phyloP scores from a whole-genome alignment of 345 rosid species.

The Eucalyptus brandiana region DNA sequence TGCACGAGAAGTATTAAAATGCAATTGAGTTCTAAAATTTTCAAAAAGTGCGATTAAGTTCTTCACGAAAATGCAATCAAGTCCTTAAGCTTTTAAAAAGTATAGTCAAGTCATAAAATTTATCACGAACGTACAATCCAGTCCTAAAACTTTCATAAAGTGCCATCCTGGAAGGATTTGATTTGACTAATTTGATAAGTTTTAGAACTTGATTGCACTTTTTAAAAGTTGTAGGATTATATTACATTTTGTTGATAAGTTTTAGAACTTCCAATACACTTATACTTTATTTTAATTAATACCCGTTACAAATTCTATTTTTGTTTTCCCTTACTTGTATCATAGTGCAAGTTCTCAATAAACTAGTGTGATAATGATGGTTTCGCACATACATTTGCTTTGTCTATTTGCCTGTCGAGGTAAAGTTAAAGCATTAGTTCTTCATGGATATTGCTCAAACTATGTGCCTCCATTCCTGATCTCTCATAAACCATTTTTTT shows the following conservation, averaged over 20 bases:
- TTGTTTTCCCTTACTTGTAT: accelerated
- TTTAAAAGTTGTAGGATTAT: accelerated
- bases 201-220: accelerated
- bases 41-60: accelerated
- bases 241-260: accelerated
- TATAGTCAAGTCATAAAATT: accelerated
- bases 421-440: not conserved
- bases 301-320: too few species aligned
- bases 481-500: not conserved
- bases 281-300: not conserved
- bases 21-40: accelerated
- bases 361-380: not conserved
- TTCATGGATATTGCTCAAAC: not conserved
- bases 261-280: accelerated
- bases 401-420: accelerated
- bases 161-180: too few species aligned
- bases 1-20: too few species aligned
- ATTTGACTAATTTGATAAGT: accelerated
- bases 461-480: not conserved
- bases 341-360: not conserved
- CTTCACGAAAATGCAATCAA: too few species aligned
- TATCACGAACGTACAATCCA: accelerated
- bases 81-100: too few species aligned
- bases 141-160: too few species aligned
- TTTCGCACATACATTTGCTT: not conserved